Base-by-base conservation (phyloP, 2,329 filamentous ascomycete genomes). In the Alternaria triticina region DNA sequence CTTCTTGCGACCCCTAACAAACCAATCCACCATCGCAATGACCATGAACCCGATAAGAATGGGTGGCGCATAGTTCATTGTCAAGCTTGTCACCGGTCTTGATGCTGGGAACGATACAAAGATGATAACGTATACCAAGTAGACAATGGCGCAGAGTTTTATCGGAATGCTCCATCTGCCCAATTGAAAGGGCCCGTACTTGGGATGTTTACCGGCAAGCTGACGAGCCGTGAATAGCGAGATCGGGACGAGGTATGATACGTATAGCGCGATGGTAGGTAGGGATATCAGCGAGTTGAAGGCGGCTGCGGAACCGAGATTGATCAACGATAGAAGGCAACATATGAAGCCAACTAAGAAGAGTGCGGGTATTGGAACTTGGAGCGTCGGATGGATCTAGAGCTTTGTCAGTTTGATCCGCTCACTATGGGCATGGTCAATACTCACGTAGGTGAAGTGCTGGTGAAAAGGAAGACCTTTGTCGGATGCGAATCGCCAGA, bases 201-300 rank as follows among this genome's bases (percentile, higher is more conserved):
- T 56, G 33, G 61, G 57, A 11, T 66, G 40, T 54, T 44, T 52
- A 40, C 61, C 46, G 10, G 69, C 40, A 5, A 70, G 55, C 36
- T 69, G 59, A 11, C 69, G 70, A 11, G 64, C 25, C 10, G 68
- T 66, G 3, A 81, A 63, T 43, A 70, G 70, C n/a, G 61, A 22
- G 43, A 75, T 75, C 8, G 72, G 72, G 13, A 75, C 61, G 9
- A 66, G 55, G 56, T 75, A 75, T 6, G 71, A 72, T n/a, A 70
- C 61, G 59, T 71, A 69, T 20, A 77, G 61, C 7, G 71, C 70
- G 36, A 70, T 58, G 23, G 64, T 61, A 3, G 64, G 60, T 3
- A 76, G 68, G 1, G 78, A 77, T 43, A 80, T 66, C 46, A 82
- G 77, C 30, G 77, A 77, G 62, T 78, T 79, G 70, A 82, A 80